Percentiles rank a stretch among this genome's conserved stretches.
phyloP scores from a whole-genome alignment of 2,329 filamentous ascomycete genomes.

The Fusarium tricinctum region DNA sequence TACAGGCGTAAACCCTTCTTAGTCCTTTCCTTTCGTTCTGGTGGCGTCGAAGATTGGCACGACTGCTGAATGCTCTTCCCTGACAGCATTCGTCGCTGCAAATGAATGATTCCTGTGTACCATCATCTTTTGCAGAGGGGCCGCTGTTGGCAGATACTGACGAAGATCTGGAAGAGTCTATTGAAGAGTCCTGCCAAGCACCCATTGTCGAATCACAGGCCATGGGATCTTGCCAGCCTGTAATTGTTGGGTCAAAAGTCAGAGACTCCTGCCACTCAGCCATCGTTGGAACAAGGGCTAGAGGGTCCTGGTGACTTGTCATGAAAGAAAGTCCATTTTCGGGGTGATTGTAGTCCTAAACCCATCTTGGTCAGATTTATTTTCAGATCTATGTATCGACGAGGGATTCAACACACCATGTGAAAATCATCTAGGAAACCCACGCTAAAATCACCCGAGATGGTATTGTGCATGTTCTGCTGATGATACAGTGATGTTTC shows the following conservation, averaged over 20 bases:
- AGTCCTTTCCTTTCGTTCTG: conserved; percentile 8
- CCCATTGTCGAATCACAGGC: neutral
- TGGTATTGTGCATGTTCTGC: neutral
- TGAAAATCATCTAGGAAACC: neutral
- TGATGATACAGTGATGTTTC: neutral
- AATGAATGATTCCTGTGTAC: neutral
- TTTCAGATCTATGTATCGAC: neutral
- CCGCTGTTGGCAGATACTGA: conserved; percentile 3
- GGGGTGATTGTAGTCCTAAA: neutral
- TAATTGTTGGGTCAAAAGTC: neutral
- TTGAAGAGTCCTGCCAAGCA: neutral
- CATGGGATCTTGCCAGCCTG: neutral
- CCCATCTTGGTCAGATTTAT: neutral
- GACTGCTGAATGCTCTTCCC: conserved; percentile 10
- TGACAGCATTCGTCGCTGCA: conserved; percentile 13
- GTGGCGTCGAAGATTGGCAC: conserved; percentile 13
- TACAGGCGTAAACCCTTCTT: conserved; percentile 6
- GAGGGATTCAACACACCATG: neutral
- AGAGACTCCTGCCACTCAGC: neutral
- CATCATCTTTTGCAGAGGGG: neutral
- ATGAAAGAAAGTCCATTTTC: neutral
- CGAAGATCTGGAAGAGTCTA: conserved; percentile 1
- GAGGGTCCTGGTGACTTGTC: neutral
- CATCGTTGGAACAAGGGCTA: neutral
- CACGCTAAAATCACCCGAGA: neutral